Evolutionary conservation across 2,329 filamentous ascomycete genomes (phyloP), one percentile per base, ranked within the genome.

Genomic region (Trichoderma polysporum): DNA sequence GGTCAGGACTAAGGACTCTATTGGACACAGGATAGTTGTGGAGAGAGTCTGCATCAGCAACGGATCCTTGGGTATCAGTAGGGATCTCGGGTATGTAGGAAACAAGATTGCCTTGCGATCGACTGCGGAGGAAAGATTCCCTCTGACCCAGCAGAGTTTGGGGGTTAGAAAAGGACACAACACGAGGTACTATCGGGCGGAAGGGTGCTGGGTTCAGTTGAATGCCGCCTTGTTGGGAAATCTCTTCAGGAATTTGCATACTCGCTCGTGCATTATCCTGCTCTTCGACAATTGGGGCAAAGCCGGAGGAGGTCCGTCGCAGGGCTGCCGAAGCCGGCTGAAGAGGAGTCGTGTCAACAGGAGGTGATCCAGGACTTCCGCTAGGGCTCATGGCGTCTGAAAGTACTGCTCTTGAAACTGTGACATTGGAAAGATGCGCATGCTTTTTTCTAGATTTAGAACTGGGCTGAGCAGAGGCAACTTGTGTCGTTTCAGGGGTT

Each of bases 81-180:
- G 73, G 68, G 67, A 71, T 69, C 66, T 77, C 76, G 15, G 71
- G 69, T 5, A 70, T 70, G 62, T 52, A 74, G 31, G 67, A 68
- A 13, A 78, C 64, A 35, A 82, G 69, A 58, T 78, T 79, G 25
- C 80, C 78, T 63, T 83, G 78, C 2, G 84, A 83, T 70, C 84
- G 86, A 71, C 78, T 84, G 29, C 84, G 83, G 22, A 88, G 77
- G 50, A 85, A 80, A 75, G 81, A 79, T 41, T 88, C 86, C 13
- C 86, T 82, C 74, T 85, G 82, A 1, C 84, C 85, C 31, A 88
- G 79, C 6, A 88, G 79, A 5, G 85, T 88, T 70, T 86, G 83
- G 0, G 84, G 83, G 68, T 80, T 83, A n/a, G 79, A 75, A 68
- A 83, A 84, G 0, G 85, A 84, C 2, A 85, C 77, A 2, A 86